These are phyloP conservation scores for Microthlaspi erraticum DNA, from an alignment of 345 rosid species.

Conservation along the genomic window DNA sequence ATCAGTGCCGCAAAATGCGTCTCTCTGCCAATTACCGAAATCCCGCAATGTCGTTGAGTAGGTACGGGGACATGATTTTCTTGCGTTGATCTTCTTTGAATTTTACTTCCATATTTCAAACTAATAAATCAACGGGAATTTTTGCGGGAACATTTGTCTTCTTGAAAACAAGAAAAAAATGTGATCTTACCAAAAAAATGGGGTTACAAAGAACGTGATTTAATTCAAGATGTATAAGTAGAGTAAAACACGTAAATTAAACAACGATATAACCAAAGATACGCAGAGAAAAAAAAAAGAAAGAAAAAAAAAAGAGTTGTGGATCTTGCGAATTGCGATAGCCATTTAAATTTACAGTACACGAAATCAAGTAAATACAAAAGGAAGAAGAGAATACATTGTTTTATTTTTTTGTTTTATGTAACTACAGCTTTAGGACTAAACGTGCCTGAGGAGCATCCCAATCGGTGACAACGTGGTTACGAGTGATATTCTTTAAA, in stretches of 20 bases:
- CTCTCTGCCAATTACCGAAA: too few species aligned
- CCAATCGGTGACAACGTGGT: conserved; percentile 72
- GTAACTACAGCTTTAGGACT: conserved; percentile 25
- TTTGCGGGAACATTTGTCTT: too few species aligned
- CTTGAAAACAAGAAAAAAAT: neutral
- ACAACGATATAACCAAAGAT: neutral
- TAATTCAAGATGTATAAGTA: neutral
- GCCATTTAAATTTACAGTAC: neutral
- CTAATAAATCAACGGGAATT: neutral
- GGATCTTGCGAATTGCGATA: too few species aligned
- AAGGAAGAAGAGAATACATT: neutral
- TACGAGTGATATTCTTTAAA: conserved; percentile 70
- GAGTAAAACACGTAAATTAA: neutral
- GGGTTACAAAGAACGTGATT: neutral
- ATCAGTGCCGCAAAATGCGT: too few species aligned
- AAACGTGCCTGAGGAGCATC: conserved; percentile 51
- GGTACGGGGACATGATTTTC: neutral
- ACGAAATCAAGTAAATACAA: neutral
- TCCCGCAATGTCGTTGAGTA: too few species aligned
- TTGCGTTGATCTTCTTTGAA: neutral
- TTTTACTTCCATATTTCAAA: too few species aligned
- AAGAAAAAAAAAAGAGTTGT: conserved; percentile 14
- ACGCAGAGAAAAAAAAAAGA: neutral
- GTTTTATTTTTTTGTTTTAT: neutral
- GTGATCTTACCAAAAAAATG: neutral